Base-by-base conservation (phyloP, 306 rosid genomes). In the Parietaria judaica region DNA sequence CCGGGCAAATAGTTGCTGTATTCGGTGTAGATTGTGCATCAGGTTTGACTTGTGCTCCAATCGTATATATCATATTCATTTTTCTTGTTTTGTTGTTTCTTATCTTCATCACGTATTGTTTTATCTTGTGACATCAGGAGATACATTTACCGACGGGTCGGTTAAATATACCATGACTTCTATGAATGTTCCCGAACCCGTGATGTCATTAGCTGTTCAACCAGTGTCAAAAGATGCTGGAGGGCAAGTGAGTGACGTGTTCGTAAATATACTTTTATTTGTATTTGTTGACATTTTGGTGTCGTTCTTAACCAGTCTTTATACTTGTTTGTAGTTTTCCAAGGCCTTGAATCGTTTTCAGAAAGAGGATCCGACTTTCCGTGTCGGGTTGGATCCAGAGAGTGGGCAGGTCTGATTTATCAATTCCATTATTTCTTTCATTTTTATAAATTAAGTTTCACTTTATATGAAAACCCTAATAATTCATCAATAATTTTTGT, bases 21-120 rank as follows among this genome's bases (percentile, higher is more conserved):
- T 92, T 92, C 78, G 96, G 99, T 56, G 95, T 92, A 46, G 99
- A 92, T 56, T 92, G 99, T 81, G 99, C 99, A 69, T 92, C 99
- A 84, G 99, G 99, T 91, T 67, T 47, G 77, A 70, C 65, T 70
- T 57, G 37, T 73, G 35, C 49, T 73, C 58, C 56, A 23, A 70
- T 8, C 3, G 50, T 46, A 46, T 46, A 46, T 46, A 46, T 8
- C 8, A 49, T 23, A 6, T 7, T 53, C 14, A 17, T 41, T 14
- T 61, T 50, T 64, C 8, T 61, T 52, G 57, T 10, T 61, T 49
- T 14, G 31, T 56, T 66, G 41, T 4, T 69, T 56, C 43, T 61
- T 50, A 57, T 16, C 1, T 14, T 17, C 15, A 43, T 46, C 51
- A 13, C 54, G 51, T 69, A 54, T 13, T 51, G 58, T 46, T 39